Conservation (phyloP, 768 basidiomycete species). For the Russula ochroleuca region DNA sequence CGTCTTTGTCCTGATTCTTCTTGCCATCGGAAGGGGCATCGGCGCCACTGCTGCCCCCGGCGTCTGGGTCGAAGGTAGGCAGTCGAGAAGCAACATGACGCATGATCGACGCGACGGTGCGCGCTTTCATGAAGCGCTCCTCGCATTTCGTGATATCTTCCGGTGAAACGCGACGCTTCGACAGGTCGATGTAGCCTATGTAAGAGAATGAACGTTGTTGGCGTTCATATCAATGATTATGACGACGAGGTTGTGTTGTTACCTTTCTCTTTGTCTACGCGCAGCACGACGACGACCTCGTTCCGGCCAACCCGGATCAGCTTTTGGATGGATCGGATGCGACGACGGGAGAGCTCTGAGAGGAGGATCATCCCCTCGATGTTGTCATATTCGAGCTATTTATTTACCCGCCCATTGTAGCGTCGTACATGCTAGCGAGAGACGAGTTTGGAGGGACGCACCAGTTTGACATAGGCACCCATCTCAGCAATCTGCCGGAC, state of each 20-base stretch:
- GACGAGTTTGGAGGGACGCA: slow-evolving; percentile 38
- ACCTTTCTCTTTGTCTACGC: slow-evolving; percentile 99
- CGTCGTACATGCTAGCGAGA: too few species aligned
- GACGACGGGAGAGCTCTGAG: slow-evolving; percentile 94
- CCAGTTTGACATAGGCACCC: slow-evolving; percentile 98
- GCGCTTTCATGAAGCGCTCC: slow-evolving; percentile 96
- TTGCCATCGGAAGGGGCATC: slow-evolving; percentile 32
- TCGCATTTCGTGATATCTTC: slow-evolving; percentile 99
- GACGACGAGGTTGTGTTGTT: neutral
- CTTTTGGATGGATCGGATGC: slow-evolving; percentile 96
- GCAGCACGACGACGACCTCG: slow-evolving; percentile 95
- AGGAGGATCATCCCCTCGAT: slow-evolving; percentile 99
- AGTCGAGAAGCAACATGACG: slow-evolving; percentile 85
- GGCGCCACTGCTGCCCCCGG: slow-evolving; percentile 33
- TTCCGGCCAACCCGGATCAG: slow-evolving; percentile 96
- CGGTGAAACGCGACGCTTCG: slow-evolving; percentile 94
- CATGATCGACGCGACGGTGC: slow-evolving; percentile 90
- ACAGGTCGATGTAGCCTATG: slow-evolving; percentile 95
- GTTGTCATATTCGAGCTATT: slow-evolving; percentile 95
- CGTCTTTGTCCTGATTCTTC: slow-evolving; percentile 46
- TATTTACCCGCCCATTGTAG: neutral
- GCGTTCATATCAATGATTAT: too few species aligned
- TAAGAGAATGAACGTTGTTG: neutral
- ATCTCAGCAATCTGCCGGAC: slow-evolving; percentile 99
- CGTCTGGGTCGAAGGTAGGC: slow-evolving; percentile 40